A percentile compares a stretch with the other conserved stretches of the same genome.
Conservation (phyloP, 441 rosid genomes). For the Theobroma grandiflorum region DNA sequence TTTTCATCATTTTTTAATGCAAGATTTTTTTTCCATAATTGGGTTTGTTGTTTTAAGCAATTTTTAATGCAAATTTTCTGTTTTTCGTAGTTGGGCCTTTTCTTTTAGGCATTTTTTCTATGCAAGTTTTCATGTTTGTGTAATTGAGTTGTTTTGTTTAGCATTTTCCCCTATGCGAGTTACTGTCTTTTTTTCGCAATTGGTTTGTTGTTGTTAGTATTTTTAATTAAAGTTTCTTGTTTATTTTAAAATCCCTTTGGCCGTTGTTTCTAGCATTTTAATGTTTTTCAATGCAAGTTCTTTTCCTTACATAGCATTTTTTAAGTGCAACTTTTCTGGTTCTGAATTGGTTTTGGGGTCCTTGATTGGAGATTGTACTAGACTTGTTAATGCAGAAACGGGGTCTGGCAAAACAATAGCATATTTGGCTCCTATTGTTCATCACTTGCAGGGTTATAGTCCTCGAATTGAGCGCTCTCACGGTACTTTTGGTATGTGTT, state of each 20-base stretch:
- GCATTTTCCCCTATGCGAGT: background rate
- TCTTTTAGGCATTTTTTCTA: background rate
- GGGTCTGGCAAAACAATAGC: slow-evolving; percentile 96
- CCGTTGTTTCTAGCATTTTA: background rate
- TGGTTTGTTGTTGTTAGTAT: background rate
- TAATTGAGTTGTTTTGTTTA: background rate
- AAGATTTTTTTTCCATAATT: slow-evolving; percentile 4
- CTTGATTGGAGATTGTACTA: slow-evolving; percentile 38
- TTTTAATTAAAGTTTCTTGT: background rate
- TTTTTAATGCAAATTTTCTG: background rate
- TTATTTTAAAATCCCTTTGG: background rate
- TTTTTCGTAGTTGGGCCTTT: background rate
- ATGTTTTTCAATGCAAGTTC: background rate
- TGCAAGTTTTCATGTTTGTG: background rate
- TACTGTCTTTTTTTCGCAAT: background rate
- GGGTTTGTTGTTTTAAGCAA: background rate
- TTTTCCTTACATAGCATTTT: background rate
- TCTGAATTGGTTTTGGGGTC: slow-evolving; percentile 19
- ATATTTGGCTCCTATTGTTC: slow-evolving; percentile 89
- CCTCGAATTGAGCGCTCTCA: slow-evolving; percentile 75
- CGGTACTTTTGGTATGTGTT: slow-evolving; percentile 82
- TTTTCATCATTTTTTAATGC: background rate
- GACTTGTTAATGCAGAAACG: slow-evolving; percentile 93
- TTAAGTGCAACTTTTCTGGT: background rate
- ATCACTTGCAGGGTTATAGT: slow-evolving; percentile 67